Percentiles rank a stretch among this genome's conserved stretches.
Evolutionary conservation across 2,329 filamentous ascomycete genomes (phyloP).

Genomic region (Beauveria sp.): DNA sequence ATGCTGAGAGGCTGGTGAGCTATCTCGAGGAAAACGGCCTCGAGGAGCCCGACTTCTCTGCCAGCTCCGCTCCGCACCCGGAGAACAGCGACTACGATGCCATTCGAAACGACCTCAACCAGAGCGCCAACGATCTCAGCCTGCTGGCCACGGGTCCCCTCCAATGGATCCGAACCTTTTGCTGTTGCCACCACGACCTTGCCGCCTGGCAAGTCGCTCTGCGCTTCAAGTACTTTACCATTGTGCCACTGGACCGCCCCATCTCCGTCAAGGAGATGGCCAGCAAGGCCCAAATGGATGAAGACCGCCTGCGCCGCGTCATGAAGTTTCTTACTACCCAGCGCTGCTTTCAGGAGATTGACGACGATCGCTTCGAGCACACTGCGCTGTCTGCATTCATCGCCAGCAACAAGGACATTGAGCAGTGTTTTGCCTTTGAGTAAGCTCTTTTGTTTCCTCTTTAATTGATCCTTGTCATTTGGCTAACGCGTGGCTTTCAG

Average conservation of each 20-base stretch:
- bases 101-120: constrained; percentile 7
- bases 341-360: constrained; percentile 17
- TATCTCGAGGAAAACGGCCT: constrained; percentile 10
- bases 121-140: constrained; percentile 12
- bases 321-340: constrained; percentile 18
- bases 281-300: constrained; percentile 15
- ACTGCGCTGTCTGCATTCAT: constrained; percentile 11
- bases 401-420: constrained; percentile 14
- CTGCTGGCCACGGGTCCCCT: constrained; percentile 12
- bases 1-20: not conserved
- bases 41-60: not conserved
- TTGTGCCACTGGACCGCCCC: constrained; percentile 14
- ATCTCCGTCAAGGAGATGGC: constrained; percentile 18
- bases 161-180: not conserved
- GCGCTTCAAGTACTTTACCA: constrained; percentile 20
- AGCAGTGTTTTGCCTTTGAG: constrained; percentile 10
- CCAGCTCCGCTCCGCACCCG: not conserved
- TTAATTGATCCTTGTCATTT: not conserved
- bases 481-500: constrained; percentile 6
- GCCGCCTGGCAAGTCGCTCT: constrained; percentile 19
- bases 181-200: constrained; percentile 14
- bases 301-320: constrained; percentile 16
- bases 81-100: constrained; percentile 4
- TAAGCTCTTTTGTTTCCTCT: not conserved
- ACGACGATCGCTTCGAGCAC: constrained; percentile 16